These are phyloP conservation scores for Solanum appendiculatum DNA, from an alignment of 257 asterid species.

Conservation along the genomic window DNA sequence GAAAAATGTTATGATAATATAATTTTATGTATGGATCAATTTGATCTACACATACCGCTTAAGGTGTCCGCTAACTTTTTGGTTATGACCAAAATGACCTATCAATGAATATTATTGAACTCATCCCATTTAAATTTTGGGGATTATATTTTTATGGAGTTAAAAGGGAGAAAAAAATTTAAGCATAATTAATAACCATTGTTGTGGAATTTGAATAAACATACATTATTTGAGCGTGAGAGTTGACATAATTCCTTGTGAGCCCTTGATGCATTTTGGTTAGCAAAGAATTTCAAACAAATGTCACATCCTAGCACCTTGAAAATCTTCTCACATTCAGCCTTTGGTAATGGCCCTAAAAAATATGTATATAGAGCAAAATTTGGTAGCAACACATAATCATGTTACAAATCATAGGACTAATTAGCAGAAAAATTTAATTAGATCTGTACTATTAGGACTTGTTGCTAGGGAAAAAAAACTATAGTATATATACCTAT, in stretches of 20 bases:
- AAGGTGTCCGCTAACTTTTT: too few species aligned
- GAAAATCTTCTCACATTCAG: constrained; percentile 78
- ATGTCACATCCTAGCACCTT: constrained; percentile 78
- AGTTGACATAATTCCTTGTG: constrained; percentile 59
- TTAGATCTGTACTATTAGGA: too few species aligned
- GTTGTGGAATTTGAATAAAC: background rate
- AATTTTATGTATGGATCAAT: too few species aligned
- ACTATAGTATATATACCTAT: constrained; percentile 33
- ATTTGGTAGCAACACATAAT: background rate
- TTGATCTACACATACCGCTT: too few species aligned
- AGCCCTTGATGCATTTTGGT: constrained; percentile 36
- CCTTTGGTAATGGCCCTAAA: constrained; percentile 85
- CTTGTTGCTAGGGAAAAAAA: background rate
- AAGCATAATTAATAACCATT: too few species aligned
- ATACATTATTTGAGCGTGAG: constrained; percentile 34
- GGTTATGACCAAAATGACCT: too few species aligned
- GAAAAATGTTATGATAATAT: too few species aligned
- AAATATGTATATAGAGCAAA: background rate
- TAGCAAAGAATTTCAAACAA: constrained; percentile 40
- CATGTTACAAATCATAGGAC: background rate
- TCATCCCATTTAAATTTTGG: too few species aligned
- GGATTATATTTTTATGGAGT: too few species aligned
- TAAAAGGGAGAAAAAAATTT: too few species aligned
- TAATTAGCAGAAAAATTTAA: too few species aligned
- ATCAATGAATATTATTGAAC: too few species aligned